These are phyloP conservation scores for Ophiostoma ulmi DNA, from an alignment of 2,329 filamentous ascomycete species.

Conservation along the genomic window DNA sequence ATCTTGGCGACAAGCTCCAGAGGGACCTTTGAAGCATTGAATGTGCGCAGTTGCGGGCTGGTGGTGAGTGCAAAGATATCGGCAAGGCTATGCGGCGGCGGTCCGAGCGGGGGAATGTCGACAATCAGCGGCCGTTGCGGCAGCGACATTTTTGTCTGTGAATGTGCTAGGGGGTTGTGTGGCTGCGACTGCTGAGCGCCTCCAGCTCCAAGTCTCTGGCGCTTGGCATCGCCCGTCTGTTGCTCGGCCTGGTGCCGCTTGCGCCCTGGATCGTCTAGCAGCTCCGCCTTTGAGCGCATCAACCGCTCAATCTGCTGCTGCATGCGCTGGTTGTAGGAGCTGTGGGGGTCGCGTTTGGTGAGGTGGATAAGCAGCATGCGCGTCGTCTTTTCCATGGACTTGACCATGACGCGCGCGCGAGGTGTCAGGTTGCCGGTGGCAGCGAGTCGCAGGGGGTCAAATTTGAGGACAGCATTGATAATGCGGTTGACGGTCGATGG, in stretches of 20 bases:
- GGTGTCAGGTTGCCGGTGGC: slow-evolving; percentile 65
- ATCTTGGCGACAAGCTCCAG: slow-evolving; percentile 72
- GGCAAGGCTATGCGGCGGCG: slow-evolving; percentile 71
- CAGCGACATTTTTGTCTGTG: neutral
- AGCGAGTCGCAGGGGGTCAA: slow-evolving; percentile 82
- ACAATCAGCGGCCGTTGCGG: neutral
- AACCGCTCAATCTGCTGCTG: slow-evolving; percentile 82
- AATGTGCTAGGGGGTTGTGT: slow-evolving; percentile 25
- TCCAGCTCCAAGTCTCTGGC: slow-evolving; percentile 61
- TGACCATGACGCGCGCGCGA: slow-evolving; percentile 73
- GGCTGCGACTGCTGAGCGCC: slow-evolving; percentile 36
- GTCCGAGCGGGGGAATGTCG: slow-evolving; percentile 64
- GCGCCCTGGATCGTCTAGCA: slow-evolving; percentile 70
- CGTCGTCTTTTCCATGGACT: slow-evolving; percentile 92
- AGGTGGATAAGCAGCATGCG: slow-evolving; percentile 78
- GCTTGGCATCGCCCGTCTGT: slow-evolving; percentile 73
- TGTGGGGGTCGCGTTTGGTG: slow-evolving; percentile 73
- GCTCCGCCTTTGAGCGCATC: slow-evolving; percentile 69
- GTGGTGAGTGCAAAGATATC: slow-evolving; percentile 82
- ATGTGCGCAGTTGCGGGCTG: slow-evolving; percentile 67
- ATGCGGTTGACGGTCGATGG: slow-evolving; percentile 81
- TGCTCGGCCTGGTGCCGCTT: slow-evolving; percentile 72
- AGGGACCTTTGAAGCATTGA: slow-evolving; percentile 78
- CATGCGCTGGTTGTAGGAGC: slow-evolving; percentile 69
- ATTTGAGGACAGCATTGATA: slow-evolving; percentile 76